phyloP scores from a whole-genome alignment of 2,329 filamentous ascomycete species.

The Spiromastix sp. region DNA sequence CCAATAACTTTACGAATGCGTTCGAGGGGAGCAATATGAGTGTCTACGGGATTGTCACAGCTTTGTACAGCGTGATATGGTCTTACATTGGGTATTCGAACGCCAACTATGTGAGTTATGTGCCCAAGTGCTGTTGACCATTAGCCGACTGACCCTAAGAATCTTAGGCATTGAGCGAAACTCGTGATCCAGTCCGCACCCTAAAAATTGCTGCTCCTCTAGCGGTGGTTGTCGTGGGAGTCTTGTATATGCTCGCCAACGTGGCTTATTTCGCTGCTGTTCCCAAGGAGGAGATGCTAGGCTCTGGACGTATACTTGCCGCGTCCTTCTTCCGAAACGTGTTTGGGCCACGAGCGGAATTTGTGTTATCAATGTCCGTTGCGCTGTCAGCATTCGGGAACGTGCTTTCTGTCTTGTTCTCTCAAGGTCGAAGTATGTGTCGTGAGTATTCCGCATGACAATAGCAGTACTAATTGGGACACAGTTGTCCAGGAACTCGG shows the following conservation, averaged over 20 bases:
- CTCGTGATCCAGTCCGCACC: conserved; percentile 47
- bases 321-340: conserved; percentile 51
- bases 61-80: conserved; percentile 52
- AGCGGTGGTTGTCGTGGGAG: conserved; percentile 43
- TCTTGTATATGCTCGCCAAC: conserved; percentile 49
- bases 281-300: conserved; percentile 44
- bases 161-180: conserved; percentile 40
- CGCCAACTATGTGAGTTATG: conserved; percentile 47
- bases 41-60: conserved; percentile 44
- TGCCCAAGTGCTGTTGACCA: no score
- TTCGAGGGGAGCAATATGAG: conserved; percentile 28
- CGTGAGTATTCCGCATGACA: no score
- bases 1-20: conserved; percentile 28
- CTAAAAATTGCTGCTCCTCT: conserved; percentile 47
- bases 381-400: conserved; percentile 52
- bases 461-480: no score
- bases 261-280: conserved; percentile 51
- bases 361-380: conserved; percentile 51
- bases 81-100: conserved; percentile 52
- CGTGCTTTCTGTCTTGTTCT: conserved; percentile 47
- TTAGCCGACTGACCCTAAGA: no score
- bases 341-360: conserved; percentile 45
- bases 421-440: conserved; percentile 28
- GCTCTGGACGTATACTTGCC: conserved; percentile 45
- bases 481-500: conserved; percentile 47